Percentiles rank a stretch among this genome's conserved stretches.
These are phyloP conservation scores for Amoeboaphelidium protococcarum DNA, from an alignment of 371 early-diverging fungal species.

Conservation along the genomic window DNA sequence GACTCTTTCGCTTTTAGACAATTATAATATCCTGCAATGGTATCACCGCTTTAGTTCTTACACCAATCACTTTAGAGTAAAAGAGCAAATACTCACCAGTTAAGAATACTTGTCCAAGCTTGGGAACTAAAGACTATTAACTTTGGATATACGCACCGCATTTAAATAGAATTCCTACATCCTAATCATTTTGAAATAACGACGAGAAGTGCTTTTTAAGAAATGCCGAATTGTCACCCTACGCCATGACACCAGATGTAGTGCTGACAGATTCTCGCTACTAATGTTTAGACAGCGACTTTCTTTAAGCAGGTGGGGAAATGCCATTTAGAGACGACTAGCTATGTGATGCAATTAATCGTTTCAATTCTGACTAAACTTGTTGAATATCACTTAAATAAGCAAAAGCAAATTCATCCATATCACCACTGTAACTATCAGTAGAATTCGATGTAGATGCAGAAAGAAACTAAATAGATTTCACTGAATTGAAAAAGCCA, in stretches of 20 bases:
- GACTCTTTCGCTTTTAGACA: background rate
- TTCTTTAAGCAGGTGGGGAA: too few relatives aligned
- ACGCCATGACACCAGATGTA: constrained; percentile 13
- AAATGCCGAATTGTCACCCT: constrained; percentile 26
- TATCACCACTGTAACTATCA: too few relatives aligned
- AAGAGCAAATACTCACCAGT: constrained; percentile 33
- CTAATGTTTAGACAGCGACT: background rate
- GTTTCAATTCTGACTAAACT: too few relatives aligned
- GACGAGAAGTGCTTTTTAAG: constrained; percentile 22
- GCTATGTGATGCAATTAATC: too few relatives aligned
- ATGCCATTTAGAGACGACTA: too few relatives aligned
- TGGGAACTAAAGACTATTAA: constrained; percentile 11
- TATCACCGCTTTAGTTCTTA: constrained; percentile 20
- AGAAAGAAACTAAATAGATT: background rate
- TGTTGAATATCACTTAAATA: too few relatives aligned
- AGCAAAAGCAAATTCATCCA: too few relatives aligned
- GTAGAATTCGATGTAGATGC: background rate
- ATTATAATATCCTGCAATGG: background rate
- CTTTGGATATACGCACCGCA: constrained; percentile 7
- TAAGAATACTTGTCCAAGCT: constrained; percentile 33
- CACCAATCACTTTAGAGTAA: constrained; percentile 28
- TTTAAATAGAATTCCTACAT: constrained; percentile 18
- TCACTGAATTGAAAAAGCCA: background rate
- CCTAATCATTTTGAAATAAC: constrained; percentile 19
- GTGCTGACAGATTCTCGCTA: background rate